phyloP scores from a whole-genome alignment of 2,329 filamentous ascomycete species.

The Aspergillus pseudoterreus region DNA sequence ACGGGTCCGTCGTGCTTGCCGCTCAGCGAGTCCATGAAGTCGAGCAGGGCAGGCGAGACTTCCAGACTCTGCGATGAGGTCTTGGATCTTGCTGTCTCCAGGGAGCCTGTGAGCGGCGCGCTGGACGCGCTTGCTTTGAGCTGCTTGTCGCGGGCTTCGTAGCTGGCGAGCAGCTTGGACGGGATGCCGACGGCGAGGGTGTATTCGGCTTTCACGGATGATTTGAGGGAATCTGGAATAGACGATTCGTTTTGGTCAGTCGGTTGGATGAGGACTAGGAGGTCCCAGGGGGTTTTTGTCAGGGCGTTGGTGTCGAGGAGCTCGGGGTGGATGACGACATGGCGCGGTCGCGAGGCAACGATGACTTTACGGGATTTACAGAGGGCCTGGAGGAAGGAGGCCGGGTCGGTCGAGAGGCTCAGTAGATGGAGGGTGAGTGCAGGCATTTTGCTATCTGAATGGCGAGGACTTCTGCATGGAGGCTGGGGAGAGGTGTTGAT shows the following conservation, averaged over 20 bases:
- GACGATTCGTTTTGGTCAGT: constrained; percentile 5
- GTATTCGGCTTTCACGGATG: constrained; percentile 27
- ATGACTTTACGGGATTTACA: constrained; percentile 25
- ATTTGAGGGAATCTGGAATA: constrained; percentile 19
- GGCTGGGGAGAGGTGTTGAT: not conserved
- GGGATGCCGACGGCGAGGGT: constrained; percentile 32
- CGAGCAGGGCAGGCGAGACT: constrained; percentile 48
- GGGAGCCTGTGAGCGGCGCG: constrained; percentile 22
- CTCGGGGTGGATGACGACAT: constrained; percentile 33
- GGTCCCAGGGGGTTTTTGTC: constrained; percentile 30
- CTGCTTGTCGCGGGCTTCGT: constrained; percentile 19
- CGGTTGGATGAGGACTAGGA: constrained; percentile 31
- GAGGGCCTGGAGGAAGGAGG: constrained; percentile 25
- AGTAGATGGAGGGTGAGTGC: constrained; percentile 28
- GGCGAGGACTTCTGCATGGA: no score
- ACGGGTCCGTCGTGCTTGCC: constrained; percentile 43
- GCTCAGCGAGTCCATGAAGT: constrained; percentile 45
- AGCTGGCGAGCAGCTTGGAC: constrained; percentile 30
- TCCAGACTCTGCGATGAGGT: constrained; percentile 51
- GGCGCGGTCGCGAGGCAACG: constrained; percentile 33
- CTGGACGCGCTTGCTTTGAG: constrained; percentile 16
- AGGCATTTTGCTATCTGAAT: not conserved
- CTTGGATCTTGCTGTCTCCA: constrained; percentile 24
- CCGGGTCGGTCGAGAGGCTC: constrained; percentile 20
- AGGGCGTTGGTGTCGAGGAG: constrained; percentile 27